phyloP scores from a whole-genome alignment of 164 flowering plant species.

The Magnolia sinica region DNA sequence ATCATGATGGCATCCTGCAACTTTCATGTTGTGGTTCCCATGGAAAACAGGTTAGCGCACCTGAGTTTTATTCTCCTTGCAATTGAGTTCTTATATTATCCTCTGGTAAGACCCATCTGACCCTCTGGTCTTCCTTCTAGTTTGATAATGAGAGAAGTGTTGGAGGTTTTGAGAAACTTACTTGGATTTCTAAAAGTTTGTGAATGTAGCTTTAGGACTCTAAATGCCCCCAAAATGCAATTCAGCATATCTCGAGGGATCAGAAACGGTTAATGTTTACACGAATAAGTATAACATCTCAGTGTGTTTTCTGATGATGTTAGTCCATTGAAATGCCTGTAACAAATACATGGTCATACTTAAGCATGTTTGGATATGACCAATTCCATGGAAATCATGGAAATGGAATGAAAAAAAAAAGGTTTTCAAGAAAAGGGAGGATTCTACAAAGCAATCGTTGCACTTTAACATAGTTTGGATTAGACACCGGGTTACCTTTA shows the following conservation, averaged over 20 bases:
- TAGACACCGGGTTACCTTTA: not conserved
- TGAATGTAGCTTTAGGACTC: not conserved
- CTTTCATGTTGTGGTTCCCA: conserved; percentile 41
- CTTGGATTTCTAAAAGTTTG: no score
- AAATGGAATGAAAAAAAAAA: no score
- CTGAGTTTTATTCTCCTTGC: not conserved
- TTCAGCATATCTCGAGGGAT: not conserved
- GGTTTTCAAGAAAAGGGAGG: no score
- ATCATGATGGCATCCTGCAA: conserved; percentile 67
- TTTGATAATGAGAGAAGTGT: not conserved
- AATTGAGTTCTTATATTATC: not conserved
- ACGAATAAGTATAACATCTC: not conserved
- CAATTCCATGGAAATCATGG: no score
- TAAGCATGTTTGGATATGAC: no score
- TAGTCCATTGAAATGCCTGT: not conserved
- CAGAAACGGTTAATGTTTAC: not conserved
- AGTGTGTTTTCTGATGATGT: not conserved
- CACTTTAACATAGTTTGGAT: not conserved
- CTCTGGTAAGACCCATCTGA: not conserved
- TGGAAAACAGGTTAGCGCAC: conserved; percentile 54
- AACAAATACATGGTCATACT: not conserved
- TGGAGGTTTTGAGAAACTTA: no score
- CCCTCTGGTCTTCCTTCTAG: not conserved
- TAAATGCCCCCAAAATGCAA: not conserved
- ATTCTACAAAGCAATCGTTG: no score